Evolutionary conservation across 148 eudicot genomes (phyloP), one percentile per base, ranked within the genome.

Genomic region (Heliosperma pusillum): DNA sequence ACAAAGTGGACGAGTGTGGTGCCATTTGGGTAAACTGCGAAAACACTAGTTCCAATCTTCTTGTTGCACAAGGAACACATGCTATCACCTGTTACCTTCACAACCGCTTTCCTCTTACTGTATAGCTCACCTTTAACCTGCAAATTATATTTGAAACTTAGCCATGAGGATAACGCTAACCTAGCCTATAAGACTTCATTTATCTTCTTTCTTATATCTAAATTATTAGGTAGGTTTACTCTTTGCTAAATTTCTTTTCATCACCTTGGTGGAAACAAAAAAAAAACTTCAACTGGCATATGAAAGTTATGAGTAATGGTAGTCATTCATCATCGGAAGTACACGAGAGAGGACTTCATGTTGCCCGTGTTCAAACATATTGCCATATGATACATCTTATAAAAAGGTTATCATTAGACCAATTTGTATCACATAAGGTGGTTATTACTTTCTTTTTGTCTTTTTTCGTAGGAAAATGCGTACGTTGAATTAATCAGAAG

Each of bases 101-200:
- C 94, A 26, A 79, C 86, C n/a, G 86, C 88, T 80, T 92, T 92
- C 76, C 97, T 81, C 81, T 89, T 86, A 67, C 69, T 75, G 78
- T 86, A 96, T n/a, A 96, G 91, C 69, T 92, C 97, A 74, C 89
- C 95, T 88, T 90, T 96, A n/a, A 91, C 97, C 99, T 96, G 30
- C 72, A 71, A 16, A 58, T 29, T 8, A 76, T 13, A 52, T 62
- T 12, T 50, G 10, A 42, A 53, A 50, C 29, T 10, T 50, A 50
- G 57, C 59, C 24, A 26, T 0, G 5, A 20, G 17, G 36, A 20
- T 67, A 42, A 40, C 15, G 24, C 5, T 24, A 20, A n/a, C 20
- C 55, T 53, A 67, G 25, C 19, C 5, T 61, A 24, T 26, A 6
- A 25, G 25, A 25, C 1, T 33, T 24, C 30, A 0, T 50, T 60